Conservation (phyloP, 2,329 filamentous ascomycete genomes). For the Aureobasidium lini region DNA sequence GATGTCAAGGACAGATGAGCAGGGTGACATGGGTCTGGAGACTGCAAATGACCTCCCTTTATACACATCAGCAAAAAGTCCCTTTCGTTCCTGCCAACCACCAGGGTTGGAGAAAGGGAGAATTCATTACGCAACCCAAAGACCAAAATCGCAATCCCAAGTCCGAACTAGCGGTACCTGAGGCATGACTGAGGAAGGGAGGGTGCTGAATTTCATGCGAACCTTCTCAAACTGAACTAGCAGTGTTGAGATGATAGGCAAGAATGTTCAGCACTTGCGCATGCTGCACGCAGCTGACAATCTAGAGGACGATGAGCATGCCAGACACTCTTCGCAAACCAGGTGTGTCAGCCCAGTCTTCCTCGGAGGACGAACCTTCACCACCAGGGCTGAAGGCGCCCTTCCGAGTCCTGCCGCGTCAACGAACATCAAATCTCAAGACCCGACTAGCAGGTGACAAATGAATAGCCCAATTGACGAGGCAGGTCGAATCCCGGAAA, state of each 20-base stretch:
- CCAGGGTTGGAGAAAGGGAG: neutral
- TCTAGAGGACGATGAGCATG: neutral
- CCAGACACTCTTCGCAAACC: neutral
- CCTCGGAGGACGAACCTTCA: neutral
- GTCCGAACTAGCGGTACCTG: neutral
- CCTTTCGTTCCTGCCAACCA: neutral
- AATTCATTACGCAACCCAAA: neutral
- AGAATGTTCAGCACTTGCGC: neutral
- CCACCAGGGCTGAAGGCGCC: neutral
- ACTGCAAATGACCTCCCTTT: neutral
- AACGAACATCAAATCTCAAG: neutral
- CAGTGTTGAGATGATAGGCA: neutral
- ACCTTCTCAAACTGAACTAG: neutral
- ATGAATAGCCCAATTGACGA: too few species aligned
- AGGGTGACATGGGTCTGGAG: neutral
- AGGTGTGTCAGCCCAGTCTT: neutral
- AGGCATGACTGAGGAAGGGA: neutral
- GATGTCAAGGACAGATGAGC: neutral
- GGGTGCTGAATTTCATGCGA: neutral
- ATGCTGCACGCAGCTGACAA: neutral
- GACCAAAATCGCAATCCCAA: neutral
- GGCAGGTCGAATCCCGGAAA: neutral
- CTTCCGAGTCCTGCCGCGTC: neutral
- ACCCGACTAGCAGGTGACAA: neutral
- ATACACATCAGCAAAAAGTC: neutral